These are phyloP conservation scores for Flaveria linearis DNA, from an alignment of 129 eudicot species.

Conservation along the genomic window DNA sequence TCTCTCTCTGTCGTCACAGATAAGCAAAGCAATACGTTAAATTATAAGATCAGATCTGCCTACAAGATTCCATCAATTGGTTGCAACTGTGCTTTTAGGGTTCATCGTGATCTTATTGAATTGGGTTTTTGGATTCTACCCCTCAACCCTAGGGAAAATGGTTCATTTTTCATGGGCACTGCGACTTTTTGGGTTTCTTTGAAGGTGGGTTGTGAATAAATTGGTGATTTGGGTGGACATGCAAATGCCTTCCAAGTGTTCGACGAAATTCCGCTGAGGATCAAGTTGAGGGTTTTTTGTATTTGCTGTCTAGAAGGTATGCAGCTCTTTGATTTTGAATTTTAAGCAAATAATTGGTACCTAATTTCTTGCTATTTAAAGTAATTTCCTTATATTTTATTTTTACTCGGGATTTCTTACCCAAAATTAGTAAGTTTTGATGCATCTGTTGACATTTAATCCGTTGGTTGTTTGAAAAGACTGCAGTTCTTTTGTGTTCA, in stretches of 20 bases:
- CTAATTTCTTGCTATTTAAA: slow-evolving; percentile 22
- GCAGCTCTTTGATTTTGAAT: slow-evolving; percentile 8
- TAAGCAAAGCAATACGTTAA: slow-evolving; percentile 21
- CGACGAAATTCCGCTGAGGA: slow-evolving; percentile 32
- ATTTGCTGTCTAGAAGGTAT: slow-evolving; percentile 22
- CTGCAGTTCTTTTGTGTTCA: not conserved
- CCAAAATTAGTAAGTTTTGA: slow-evolving; percentile 15
- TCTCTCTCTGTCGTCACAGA: slow-evolving; percentile 22
- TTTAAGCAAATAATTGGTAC: not conserved
- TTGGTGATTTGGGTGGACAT: slow-evolving; percentile 10
- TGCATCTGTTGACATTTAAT: slow-evolving; percentile 20
- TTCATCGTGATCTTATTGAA: slow-evolving; percentile 3
- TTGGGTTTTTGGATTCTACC: slow-evolving; percentile 16
- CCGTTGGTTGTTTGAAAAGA: slow-evolving; percentile 4
- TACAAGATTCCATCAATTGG: slow-evolving; percentile 28
- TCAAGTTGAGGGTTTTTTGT: slow-evolving; percentile 2
- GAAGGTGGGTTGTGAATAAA: not conserved
- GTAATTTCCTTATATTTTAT: slow-evolving; percentile 18
- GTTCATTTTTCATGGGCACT: not conserved
- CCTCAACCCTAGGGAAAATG: slow-evolving; percentile 1
- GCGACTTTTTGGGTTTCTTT: not conserved
- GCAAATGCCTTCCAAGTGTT: slow-evolving; percentile 23
- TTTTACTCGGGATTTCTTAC: not conserved
- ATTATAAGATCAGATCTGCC: slow-evolving; percentile 38
- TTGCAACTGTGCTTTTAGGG: slow-evolving; percentile 21